Percentiles rank a stretch among this genome's conserved stretches.
Conservation (phyloP, 257 asterid species). For the Solanum sparsipilum region DNA sequence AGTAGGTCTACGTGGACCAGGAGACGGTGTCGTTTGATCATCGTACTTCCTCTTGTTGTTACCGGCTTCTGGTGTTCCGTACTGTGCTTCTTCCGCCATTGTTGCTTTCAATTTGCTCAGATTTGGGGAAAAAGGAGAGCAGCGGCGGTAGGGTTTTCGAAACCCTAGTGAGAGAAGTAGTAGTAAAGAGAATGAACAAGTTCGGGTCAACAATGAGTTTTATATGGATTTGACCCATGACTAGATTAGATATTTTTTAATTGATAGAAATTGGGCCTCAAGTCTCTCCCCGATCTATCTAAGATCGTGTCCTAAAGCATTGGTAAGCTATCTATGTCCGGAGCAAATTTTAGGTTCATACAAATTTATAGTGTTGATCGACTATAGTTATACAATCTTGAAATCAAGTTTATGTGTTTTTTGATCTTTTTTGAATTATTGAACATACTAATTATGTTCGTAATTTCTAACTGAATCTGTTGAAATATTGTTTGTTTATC, state of each 20-base stretch:
- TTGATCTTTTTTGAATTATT: not conserved
- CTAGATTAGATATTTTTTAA: not conserved
- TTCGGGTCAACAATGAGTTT: not conserved
- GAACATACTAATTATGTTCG: not conserved
- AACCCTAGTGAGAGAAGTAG: conserved; percentile 6
- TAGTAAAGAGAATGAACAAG: not conserved
- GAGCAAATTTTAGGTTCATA: too few species aligned
- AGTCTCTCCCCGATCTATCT: not conserved
- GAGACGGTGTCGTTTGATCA: conserved; percentile 45
- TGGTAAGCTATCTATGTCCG: too few species aligned
- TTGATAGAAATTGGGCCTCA: not conserved
- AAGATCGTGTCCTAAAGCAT: not conserved
- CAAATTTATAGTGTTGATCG: too few species aligned
- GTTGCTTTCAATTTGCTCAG: not conserved
- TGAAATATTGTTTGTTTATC: not conserved
- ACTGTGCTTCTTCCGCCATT: conserved; percentile 21
- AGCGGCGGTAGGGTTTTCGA: not conserved
- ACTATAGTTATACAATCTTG: too few species aligned
- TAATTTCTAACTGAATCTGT: not conserved
- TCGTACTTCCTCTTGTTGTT: conserved; percentile 45
- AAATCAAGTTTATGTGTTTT: not conserved
- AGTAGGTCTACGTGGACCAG: conserved; percentile 49
- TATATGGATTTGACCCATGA: not conserved
- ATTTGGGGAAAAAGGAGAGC: not conserved
- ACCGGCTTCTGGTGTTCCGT: conserved; percentile 2